A percentile compares a stretch with the other conserved stretches of the same genome.
Conservation (phyloP, 345 rosid species). For the Combretum micranthum region DNA sequence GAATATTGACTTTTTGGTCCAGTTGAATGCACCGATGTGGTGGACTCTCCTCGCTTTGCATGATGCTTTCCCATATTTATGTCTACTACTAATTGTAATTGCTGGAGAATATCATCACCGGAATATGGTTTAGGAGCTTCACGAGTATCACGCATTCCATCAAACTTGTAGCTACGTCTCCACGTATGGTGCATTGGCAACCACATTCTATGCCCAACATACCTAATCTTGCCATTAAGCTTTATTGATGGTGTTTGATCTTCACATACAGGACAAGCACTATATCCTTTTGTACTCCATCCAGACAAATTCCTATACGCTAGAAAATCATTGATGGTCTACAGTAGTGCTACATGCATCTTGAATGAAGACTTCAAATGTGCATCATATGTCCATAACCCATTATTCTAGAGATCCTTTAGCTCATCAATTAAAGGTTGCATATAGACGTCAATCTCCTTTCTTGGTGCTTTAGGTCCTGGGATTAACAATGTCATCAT, state of each 20-base stretch:
- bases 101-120: neutral
- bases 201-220: too few relatives aligned
- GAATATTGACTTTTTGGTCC: neutral
- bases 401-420: too few relatives aligned
- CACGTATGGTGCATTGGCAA: too few relatives aligned
- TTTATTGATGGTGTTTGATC: too few relatives aligned
- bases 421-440: too few relatives aligned
- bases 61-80: neutral
- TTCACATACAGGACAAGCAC: neutral
- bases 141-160: too few relatives aligned
- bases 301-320: neutral
- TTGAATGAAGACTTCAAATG: neutral
- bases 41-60: neutral
- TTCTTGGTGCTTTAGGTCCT: neutral
- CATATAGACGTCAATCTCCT: too few relatives aligned
- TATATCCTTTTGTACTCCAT: neutral
- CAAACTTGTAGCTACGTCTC: too few relatives aligned
- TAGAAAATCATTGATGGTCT: neutral
- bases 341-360: neutral
- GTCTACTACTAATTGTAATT: neutral
- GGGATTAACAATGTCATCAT: neutral
- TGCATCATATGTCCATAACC: conserved; percentile 3
- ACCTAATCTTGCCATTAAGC: too few relatives aligned
- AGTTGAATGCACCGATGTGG: neutral
- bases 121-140: neutral